Conservation (phyloP, 1,284 basidiomycete species). For the Rhodotorula glutinis region DNA sequence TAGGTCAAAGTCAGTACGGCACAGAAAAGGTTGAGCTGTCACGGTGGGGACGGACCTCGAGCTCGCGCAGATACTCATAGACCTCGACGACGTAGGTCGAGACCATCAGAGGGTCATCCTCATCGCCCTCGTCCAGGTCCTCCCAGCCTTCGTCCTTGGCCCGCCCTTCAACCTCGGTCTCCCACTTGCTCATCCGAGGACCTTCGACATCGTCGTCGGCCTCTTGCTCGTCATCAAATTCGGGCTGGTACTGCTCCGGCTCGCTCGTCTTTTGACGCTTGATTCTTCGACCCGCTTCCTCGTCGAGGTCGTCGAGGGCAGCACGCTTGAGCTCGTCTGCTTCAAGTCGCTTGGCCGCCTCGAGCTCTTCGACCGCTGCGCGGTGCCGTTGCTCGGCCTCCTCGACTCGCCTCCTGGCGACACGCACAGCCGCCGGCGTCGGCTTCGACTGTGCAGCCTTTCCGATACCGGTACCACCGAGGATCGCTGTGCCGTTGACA, state of each 20-base stretch:
- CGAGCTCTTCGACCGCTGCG: conserved; percentile 20
- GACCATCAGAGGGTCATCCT: conserved; percentile 94
- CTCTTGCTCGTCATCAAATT: conserved; percentile 14
- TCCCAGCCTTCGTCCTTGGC: conserved; percentile 62
- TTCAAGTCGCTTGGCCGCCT: conserved; percentile 17
- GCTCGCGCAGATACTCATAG: conserved; percentile 81
- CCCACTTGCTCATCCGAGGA: conserved; percentile 28
- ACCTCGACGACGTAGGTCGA: conserved; percentile 94
- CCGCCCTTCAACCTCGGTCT: conserved; percentile 42
- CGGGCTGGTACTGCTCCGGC: conserved; percentile 20
- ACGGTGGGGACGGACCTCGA: conserved; percentile 54
- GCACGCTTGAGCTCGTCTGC: conserved; percentile 25
- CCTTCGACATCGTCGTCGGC: conserved; percentile 21
- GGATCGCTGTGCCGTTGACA: not conserved
- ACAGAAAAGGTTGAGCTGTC: conserved; percentile 2
- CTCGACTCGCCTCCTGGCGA: conserved; percentile 24
- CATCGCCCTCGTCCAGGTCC: conserved; percentile 88
- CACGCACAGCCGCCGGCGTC: conserved; percentile 18
- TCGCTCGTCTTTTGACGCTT: conserved; percentile 37
- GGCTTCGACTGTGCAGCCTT: conserved; percentile 20
- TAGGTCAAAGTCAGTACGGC: no score
- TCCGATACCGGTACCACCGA: not conserved
- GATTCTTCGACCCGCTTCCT: conserved; percentile 6
- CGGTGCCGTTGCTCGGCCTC: conserved; percentile 24
- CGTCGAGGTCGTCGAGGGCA: conserved; percentile 20